These are phyloP conservation scores for Peniophora sp. DNA, from an alignment of 1,284 basidiomycete species.

Conservation along the genomic window DNA sequence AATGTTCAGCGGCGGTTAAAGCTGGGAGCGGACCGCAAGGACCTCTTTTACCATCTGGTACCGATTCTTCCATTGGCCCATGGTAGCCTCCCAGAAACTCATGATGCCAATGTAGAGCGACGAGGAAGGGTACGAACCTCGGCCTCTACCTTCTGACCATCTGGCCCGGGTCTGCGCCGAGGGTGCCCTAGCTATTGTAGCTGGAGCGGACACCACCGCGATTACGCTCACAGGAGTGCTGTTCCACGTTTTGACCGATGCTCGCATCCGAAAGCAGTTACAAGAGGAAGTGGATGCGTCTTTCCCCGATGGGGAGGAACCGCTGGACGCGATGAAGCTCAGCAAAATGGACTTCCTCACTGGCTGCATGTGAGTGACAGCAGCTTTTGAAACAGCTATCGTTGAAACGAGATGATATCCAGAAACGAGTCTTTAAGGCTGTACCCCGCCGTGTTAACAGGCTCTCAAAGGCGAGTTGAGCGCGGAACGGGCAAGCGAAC, in stretches of 20 bases:
- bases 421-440: conserved; percentile 56
- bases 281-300: conserved; percentile 20
- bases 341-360: conserved; percentile 20
- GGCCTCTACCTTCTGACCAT: conserved; percentile 1
- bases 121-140: conserved; percentile 5
- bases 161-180: conserved; percentile 1
- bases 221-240: conserved; percentile 13
- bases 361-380: conserved; percentile 13
- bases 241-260: conserved; percentile 15
- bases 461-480: conserved; percentile 37
- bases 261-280: conserved; percentile 13
- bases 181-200: conserved; percentile 11
- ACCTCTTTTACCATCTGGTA: conserved; percentile 24
- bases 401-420: conserved; percentile 4
- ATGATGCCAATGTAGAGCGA: conserved; percentile 1
- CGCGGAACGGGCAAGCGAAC: conserved; percentile 11
- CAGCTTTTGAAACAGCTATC: not conserved
- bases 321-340: conserved; percentile 14
- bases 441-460: conserved; percentile 42
- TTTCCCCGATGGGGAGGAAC: conserved; percentile 18
- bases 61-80: conserved; percentile 1
- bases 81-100: not conserved
- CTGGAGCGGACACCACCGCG: conserved; percentile 25
- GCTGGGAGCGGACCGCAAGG: conserved; percentile 13
- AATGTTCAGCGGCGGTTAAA: conserved; percentile 2